Percentiles rank a stretch among this genome's conserved stretches.
Conservation (phyloP, 768 basidiomycete species). For the Termitomyces sp. region DNA sequence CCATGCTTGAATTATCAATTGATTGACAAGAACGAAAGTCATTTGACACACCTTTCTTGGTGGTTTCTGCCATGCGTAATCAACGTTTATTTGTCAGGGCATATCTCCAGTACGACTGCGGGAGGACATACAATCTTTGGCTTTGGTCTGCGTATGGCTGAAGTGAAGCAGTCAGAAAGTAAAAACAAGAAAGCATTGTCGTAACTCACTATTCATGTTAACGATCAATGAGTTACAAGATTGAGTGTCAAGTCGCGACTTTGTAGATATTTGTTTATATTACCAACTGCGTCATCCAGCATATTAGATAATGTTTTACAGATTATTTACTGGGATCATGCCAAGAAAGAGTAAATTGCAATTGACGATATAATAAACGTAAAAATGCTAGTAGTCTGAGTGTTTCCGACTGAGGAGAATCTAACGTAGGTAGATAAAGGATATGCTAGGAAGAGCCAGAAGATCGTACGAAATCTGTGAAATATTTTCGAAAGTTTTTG, state of each 20-base stretch:
- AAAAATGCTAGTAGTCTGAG: slow-evolving; percentile 4
- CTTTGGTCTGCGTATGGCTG: slow-evolving; percentile 32
- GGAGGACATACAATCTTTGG: slow-evolving; percentile 40
- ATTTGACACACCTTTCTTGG: slow-evolving; percentile 34
- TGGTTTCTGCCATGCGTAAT: slow-evolving; percentile 29
- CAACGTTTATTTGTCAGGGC: background rate
- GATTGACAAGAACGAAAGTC: background rate
- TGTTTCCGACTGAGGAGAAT: slow-evolving; percentile 9
- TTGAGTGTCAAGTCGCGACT: background rate
- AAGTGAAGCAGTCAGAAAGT: background rate
- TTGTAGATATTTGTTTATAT: background rate
- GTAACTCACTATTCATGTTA: slow-evolving; percentile 1
- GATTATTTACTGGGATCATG: background rate
- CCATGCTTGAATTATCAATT: slow-evolving; percentile 48
- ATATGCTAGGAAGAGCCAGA: slow-evolving; percentile 55
- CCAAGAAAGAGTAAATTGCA: slow-evolving; percentile 1
- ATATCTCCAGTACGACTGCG: slow-evolving; percentile 4
- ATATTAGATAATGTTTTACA: background rate
- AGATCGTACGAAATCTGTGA: slow-evolving; percentile 75
- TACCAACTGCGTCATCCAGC: background rate
- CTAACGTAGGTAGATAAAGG: slow-evolving; percentile 7
- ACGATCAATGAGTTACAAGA: background rate
- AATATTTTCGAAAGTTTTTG: slow-evolving; percentile 81
- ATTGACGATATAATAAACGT: slow-evolving; percentile 1
- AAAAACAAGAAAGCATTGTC: background rate